Base-by-base conservation (phyloP, 176 grass and related monocot species). In the Ensete glaucum region DNA sequence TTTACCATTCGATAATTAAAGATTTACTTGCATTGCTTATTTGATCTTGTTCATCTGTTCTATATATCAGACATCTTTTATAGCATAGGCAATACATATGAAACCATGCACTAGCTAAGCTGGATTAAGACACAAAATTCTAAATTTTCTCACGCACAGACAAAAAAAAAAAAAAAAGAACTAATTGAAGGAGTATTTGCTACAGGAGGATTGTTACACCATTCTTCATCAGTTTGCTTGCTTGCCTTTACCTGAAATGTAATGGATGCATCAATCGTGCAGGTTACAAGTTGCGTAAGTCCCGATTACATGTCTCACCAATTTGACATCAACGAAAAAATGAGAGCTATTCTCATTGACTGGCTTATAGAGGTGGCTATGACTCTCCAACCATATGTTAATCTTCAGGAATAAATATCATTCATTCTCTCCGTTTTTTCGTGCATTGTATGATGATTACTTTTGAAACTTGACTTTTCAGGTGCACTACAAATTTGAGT, bases 351-450 rank as follows among this genome's bases (percentile, higher is more conserved):
- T 79, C 70, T 99, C 16, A 83, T 94, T 72, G 86, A 99, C 55
- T 91, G 91, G 95, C 80, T 99, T 3, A 89, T 94, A 49, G 95
- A 94, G 95, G 95, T 99, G 81, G 24, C 73, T 73, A 88, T 65
- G 4, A 22, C 21, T 79, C 26, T 72, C 16, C 49, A 52, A 62
- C 50, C 50, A 26, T 19, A n/a, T 68, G 34, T 50, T 2, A 16
- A 49, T 29, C 2, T 52, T 50, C 53, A 65, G 60, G 56, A 60
- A 62, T 67, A 19, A 53, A 71, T 27, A 79, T 29, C 13, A 63
- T 72, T 87, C 19, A 52, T 66, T 22, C 6, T 22, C 6, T 73
- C 84, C 20, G 11, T 78, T 23, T 69, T 53, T 75, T 75, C 54
- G 19, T 27, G 10, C 57, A 26, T 11, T 67, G 9, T 20, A 55